Evolutionary conservation across 169 alveolate genomes (phyloP).

Genomic region (Plasmodium relictum): DNA sequence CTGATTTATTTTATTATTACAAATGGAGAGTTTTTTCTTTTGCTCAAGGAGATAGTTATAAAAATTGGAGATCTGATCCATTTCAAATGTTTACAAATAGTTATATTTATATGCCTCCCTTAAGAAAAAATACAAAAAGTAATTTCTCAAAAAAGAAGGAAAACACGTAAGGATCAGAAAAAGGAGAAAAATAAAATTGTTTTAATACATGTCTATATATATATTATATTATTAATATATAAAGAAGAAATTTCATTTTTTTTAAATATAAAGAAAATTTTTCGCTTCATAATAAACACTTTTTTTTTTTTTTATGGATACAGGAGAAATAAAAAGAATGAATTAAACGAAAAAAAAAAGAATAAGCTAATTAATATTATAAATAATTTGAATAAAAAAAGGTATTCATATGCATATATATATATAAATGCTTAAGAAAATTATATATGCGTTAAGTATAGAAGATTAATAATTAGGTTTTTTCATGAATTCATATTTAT

Average conservation of each 20-base stretch:
- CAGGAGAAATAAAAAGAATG: constrained; percentile 49
- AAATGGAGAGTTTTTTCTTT: constrained; percentile 76
- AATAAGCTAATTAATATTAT: constrained; percentile 47
- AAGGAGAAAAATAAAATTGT: neutral
- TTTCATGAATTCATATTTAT: too few relatives aligned
- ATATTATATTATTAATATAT: neutral
- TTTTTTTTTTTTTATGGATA: neutral
- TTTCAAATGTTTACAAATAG: constrained; percentile 68
- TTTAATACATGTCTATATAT: neutral
- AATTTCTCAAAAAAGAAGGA: constrained; percentile 20
- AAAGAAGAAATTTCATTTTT: neutral
- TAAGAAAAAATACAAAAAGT: constrained; percentile 28
- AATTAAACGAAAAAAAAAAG: constrained; percentile 53
- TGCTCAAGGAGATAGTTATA: constrained; percentile 78
- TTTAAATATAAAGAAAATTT: neutral
- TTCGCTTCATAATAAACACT: neutral
- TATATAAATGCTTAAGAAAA: neutral
- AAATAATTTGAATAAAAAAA: constrained; percentile 53
- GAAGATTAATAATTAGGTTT: too few relatives aligned
- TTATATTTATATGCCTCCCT: constrained; percentile 72
- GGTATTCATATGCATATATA: constrained; percentile 10
- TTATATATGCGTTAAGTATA: neutral
- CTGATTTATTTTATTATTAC: constrained; percentile 67
- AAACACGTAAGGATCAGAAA: neutral
- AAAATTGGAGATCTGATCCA: constrained; percentile 75